Percentiles rank a stretch among this genome's conserved stretches.
These are phyloP conservation scores for Coffea canephora DNA, from an alignment of 257 asterid species.

Conservation along the genomic window DNA sequence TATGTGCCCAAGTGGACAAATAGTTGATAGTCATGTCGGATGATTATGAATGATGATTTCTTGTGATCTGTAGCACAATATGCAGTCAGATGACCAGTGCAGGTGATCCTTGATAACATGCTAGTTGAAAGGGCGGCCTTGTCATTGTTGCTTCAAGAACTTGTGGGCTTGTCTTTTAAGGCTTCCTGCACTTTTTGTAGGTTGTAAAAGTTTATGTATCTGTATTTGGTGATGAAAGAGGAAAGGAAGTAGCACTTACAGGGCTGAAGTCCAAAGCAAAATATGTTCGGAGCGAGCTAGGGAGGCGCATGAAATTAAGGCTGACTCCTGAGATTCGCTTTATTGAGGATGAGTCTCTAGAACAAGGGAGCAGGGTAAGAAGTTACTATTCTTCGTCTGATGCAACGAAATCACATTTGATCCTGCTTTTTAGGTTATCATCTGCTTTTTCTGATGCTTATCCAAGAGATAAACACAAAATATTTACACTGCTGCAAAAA, in stretches of 20 bases:
- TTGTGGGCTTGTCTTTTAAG: neutral
- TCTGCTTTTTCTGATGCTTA: neutral
- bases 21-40: neutral
- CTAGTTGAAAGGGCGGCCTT: neutral
- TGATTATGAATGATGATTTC: too few relatives aligned
- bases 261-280: constrained; percentile 88
- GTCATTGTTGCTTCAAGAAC: constrained; percentile 4
- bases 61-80: neutral
- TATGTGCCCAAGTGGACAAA: neutral
- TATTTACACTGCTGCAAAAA: neutral
- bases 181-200: constrained; percentile 27
- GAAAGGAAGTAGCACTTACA: constrained; percentile 91
- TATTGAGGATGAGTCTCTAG: constrained; percentile 88
- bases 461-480: neutral
- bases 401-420: too few relatives aligned
- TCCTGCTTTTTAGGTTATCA: too few relatives aligned
- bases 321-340: constrained; percentile 95
- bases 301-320: constrained; percentile 93
- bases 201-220: constrained; percentile 97
- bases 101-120: neutral
- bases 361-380: constrained; percentile 98
- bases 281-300: constrained; percentile 85
- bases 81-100: neutral
- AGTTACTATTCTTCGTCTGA: constrained; percentile 3
- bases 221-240: constrained; percentile 97